phyloP scores from a whole-genome alignment of 139 green algal species.

The Tetraselmis striata region DNA sequence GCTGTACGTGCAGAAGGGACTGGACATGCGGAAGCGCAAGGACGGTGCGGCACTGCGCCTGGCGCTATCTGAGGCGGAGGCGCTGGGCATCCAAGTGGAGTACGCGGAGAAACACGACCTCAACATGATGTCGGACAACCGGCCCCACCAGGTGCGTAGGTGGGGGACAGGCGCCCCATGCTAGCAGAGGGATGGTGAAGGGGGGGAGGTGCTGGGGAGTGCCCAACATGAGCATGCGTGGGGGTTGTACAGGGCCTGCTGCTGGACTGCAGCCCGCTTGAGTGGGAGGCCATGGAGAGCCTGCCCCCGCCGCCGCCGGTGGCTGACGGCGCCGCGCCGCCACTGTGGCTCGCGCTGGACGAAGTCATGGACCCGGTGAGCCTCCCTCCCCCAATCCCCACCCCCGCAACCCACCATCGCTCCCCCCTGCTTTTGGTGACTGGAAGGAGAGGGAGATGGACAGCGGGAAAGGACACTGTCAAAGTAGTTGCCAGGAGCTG shows the following conservation, averaged over 20 bases:
- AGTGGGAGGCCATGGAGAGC: slow-evolving; percentile 46
- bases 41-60: slow-evolving; percentile 27
- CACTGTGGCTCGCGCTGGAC: slow-evolving; percentile 78
- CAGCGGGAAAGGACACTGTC: too few relatives aligned
- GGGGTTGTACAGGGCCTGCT: slow-evolving; percentile 50
- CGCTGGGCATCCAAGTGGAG: slow-evolving; percentile 23
- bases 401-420: neutral
- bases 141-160: slow-evolving; percentile 67
- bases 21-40: slow-evolving; percentile 53
- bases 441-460: too few relatives aligned
- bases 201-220: too few relatives aligned
- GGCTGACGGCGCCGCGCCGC: neutral
- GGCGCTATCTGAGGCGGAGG: slow-evolving; percentile 23
- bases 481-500: too few relatives aligned
- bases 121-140: slow-evolving; percentile 77
- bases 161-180: too few relatives aligned
- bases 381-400: neutral
- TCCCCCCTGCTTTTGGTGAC: neutral
- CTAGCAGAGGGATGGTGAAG: too few relatives aligned
- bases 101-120: slow-evolving; percentile 71
- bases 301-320: slow-evolving; percentile 44
- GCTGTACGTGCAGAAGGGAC: slow-evolving; percentile 43
- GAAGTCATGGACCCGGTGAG: slow-evolving; percentile 77
- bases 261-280: slow-evolving; percentile 66
- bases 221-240: too few relatives aligned